phyloP scores from a whole-genome alignment of 106 monocot species.

The Narthecium ossifragum region DNA sequence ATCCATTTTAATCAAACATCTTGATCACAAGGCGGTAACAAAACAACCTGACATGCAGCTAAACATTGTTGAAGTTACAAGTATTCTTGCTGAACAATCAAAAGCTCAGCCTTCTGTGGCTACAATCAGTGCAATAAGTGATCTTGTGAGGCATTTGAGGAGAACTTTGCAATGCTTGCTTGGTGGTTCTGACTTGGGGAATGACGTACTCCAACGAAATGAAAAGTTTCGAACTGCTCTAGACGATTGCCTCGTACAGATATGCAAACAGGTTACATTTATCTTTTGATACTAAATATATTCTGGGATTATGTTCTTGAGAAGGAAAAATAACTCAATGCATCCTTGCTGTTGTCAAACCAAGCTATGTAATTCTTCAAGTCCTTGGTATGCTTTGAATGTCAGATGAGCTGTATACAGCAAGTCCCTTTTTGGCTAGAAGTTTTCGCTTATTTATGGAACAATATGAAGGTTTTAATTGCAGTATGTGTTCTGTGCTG shows the following conservation, averaged over 20 bases:
- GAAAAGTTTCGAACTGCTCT: constrained; percentile 42
- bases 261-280: constrained; percentile 86
- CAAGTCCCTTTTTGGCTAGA: neutral
- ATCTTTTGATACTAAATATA: no score
- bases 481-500: no score
- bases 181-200: constrained; percentile 16
- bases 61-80: constrained; percentile 64
- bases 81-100: constrained; percentile 49
- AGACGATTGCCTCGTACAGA: constrained; percentile 75
- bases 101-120: constrained; percentile 52
- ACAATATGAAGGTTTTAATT: no score
- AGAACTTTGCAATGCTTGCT: constrained; percentile 50
- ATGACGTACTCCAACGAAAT: constrained; percentile 48
- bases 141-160: constrained; percentile 75
- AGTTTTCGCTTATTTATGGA: no score
- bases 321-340: neutral
- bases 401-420: neutral
- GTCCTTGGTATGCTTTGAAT: neutral
- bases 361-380: neutral
- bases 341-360: neutral
- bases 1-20: constrained; percentile 81
- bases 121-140: constrained; percentile 55
- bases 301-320: no score
- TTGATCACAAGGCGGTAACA: constrained; percentile 69
- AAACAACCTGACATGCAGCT: constrained; percentile 72